A percentile compares a stretch with the other conserved stretches of the same genome.
Conservation (phyloP, 768 basidiomycete genomes). For the Lactifluus rugatus region DNA sequence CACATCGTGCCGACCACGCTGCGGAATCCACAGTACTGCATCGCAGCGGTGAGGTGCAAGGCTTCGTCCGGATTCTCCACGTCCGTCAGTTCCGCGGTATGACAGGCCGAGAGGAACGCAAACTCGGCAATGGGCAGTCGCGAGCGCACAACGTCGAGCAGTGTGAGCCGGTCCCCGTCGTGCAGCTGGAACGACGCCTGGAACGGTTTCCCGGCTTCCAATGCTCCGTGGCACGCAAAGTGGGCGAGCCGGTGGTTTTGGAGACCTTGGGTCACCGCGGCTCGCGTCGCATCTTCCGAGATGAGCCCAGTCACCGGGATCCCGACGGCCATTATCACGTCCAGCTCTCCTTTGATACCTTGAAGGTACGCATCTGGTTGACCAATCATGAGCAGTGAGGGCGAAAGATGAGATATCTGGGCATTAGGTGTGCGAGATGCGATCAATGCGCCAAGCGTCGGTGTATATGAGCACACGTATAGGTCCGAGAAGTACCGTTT, state of each 20-base stretch:
- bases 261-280: not conserved
- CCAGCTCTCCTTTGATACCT: not conserved
- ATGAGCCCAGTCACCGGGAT: not conserved
- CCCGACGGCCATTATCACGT: not conserved
- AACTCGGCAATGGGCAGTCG: constrained; percentile 4
- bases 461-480: constrained; percentile 16
- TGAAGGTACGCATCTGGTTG: not conserved
- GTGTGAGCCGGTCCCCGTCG: not conserved
- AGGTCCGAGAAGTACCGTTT: constrained; percentile 1
- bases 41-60: too few relatives aligned
- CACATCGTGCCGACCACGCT: constrained; percentile 13
- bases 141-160: constrained; percentile 4
- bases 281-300: not conserved
- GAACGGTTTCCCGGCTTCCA: not conserved
- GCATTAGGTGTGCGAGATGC: not conserved
- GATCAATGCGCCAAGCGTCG: constrained; percentile 11
- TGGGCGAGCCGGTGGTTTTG: not conserved
- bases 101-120: constrained; percentile 9
- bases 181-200: constrained; percentile 2
- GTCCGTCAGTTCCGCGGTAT: constrained; percentile 7
- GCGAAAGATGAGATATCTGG: not conserved
- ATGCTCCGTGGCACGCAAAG: constrained; percentile 11
- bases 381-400: constrained; percentile 2
- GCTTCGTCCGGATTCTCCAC: constrained; percentile 6
- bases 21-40: too few relatives aligned